Evolutionary conservation across 1,139 yeast genomes (phyloP).

Genomic region (Blastobotrys buckinghamii): DNA sequence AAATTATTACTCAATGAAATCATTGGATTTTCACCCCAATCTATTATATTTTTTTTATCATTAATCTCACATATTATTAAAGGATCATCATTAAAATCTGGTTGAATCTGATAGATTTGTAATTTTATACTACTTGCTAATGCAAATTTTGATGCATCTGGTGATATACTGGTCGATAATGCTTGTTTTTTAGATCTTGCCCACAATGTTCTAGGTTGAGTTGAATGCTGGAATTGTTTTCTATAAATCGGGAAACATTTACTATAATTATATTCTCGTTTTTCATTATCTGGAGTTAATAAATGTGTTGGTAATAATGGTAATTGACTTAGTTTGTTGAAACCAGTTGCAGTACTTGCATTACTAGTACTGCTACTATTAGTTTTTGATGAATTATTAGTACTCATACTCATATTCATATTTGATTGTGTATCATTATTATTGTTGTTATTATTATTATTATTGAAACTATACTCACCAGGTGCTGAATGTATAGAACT

Average conservation of each 20-base stretch:
- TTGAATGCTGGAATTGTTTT: conserved; percentile 55
- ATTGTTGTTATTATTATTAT: background rate
- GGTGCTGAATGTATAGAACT: too few relatives aligned
- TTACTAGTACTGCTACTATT: background rate
- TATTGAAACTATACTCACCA: background rate
- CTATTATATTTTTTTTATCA: conserved; percentile 1
- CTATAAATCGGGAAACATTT: conserved; percentile 82
- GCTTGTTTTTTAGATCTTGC: conserved; percentile 46
- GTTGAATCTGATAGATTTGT: conserved; percentile 58
- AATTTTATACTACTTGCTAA: conserved; percentile 62
- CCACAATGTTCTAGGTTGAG: conserved; percentile 51
- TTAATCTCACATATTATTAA: conserved; percentile 45
- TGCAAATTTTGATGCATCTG: conserved; percentile 56
- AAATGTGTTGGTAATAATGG: conserved; percentile 10
- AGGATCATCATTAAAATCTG: conserved; percentile 45
- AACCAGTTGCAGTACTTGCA: background rate
- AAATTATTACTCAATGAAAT: conserved; percentile 59
- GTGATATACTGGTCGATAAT: conserved; percentile 60
- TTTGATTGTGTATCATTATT: background rate
- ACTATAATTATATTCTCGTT: conserved; percentile 41
- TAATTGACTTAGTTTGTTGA: conserved; percentile 2
- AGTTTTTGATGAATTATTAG: background rate
- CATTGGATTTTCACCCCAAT: conserved; percentile 54
- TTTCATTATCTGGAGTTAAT: conserved; percentile 20
- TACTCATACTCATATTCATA: background rate